phyloP scores from a whole-genome alignment of 73 alveolate genomes.

The Diophrys appendiculata region DNA sequence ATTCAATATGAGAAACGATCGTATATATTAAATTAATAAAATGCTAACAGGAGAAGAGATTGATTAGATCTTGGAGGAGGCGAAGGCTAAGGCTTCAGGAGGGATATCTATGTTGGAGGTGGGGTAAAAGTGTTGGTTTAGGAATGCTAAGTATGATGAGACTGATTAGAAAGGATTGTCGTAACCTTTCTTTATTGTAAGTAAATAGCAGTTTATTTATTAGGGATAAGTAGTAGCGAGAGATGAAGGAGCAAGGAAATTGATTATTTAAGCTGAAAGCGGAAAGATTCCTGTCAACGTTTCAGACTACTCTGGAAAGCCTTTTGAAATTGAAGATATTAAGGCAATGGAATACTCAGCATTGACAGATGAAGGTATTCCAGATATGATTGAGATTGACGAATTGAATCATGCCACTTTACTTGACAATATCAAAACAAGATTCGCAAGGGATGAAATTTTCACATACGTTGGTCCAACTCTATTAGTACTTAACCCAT shows the following conservation, averaged over 20 bases:
- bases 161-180: conserved; percentile 32
- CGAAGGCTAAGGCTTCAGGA: background rate
- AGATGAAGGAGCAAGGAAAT: conserved; percentile 27
- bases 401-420: conserved; percentile 80
- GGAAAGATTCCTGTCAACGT: background rate
- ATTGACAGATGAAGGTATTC: conserved; percentile 50
- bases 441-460: conserved; percentile 83
- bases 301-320: conserved; percentile 4
- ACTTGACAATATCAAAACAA: conserved; percentile 73
- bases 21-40: background rate
- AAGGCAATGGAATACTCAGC: conserved; percentile 58
- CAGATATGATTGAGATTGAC: conserved; percentile 80
- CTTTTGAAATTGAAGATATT: conserved; percentile 12
- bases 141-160: conserved; percentile 53
- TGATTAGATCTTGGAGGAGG: background rate
- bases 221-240: conserved; percentile 39
- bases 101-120: background rate
- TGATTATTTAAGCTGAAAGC: background rate
- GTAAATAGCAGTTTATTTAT: background rate
- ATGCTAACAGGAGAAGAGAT: background rate
- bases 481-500: conserved; percentile 92
- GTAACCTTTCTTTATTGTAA: conserved; percentile 58
- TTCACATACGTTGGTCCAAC: conserved; percentile 97
- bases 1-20: too few relatives aligned
- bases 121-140: conserved; percentile 43